Evolutionary conservation across 805 yeast genomes (phyloP).

Genomic region (Groenewaldozyma tartarivorans): DNA sequence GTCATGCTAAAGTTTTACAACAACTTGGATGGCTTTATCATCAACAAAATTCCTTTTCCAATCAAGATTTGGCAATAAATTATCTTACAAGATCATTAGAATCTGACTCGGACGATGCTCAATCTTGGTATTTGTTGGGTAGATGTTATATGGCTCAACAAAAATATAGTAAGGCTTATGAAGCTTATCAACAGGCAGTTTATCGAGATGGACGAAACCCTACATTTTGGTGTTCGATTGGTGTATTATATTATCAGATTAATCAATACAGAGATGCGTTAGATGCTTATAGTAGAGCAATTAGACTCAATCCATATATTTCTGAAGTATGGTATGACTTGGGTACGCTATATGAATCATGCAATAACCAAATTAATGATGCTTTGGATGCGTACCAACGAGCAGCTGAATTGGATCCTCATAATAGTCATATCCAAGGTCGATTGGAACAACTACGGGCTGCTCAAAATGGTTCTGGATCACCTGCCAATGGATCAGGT

Average conservation of each 20-base stretch:
- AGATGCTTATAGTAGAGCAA: slow-evolving; percentile 96
- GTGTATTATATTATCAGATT: slow-evolving; percentile 92
- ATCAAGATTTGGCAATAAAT: slow-evolving; percentile 73
- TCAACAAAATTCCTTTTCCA: slow-evolving; percentile 58
- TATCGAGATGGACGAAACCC: slow-evolving; percentile 95
- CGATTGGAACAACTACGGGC: slow-evolving; percentile 68
- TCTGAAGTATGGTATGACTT: slow-evolving; percentile 98
- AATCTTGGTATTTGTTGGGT: slow-evolving; percentile 94
- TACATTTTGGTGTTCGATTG: slow-evolving; percentile 94
- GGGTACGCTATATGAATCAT: slow-evolving; percentile 93
- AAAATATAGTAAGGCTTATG: slow-evolving; percentile 93
- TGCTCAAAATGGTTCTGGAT: slow-evolving; percentile 18
- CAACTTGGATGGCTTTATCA: slow-evolving; percentile 94
- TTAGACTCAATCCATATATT: slow-evolving; percentile 88
- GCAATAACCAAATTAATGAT: slow-evolving; percentile 90
- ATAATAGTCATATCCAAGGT: slow-evolving; percentile 87
- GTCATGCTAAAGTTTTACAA: slow-evolving; percentile 92
- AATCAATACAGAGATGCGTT: slow-evolving; percentile 94
- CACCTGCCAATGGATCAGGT: slow-evolving; percentile 7
- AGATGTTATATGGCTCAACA: slow-evolving; percentile 94
- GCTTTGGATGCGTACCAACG: slow-evolving; percentile 96
- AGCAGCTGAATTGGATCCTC: slow-evolving; percentile 92
- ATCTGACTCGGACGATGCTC: slow-evolving; percentile 84
- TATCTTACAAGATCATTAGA: slow-evolving; percentile 81
- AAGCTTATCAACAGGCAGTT: slow-evolving; percentile 97